Evolutionary conservation across 139 green algal species (phyloP), one percentile per base, ranked within the genome.

Genomic region (Edaphochlamys debaryana): DNA sequence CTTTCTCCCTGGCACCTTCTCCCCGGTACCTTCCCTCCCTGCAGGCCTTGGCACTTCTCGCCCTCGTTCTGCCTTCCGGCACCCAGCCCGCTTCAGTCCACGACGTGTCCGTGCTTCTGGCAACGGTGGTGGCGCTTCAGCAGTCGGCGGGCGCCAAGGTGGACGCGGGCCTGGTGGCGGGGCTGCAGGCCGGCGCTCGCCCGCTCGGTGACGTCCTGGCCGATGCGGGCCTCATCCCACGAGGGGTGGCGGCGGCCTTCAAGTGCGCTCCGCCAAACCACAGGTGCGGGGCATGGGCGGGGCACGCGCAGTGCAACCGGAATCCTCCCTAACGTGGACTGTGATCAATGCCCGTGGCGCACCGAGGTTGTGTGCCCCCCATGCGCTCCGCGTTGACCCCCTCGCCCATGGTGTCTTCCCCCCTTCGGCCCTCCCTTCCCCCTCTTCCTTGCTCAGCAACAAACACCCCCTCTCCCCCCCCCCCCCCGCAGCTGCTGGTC

Each of bases 51-150:
- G 29, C 22, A 4, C 70, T 32, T 1, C 32, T 32, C 70, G 48
- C 40, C 70, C 8, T 7, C 70, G 48, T 4, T 1, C 32, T 45
- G n/a, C 34, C n/a, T 19, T 7, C 22, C 70, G 48, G 1, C 45
- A 6, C 42, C 30, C 76, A 42, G 32, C 64, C 73, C 42, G 37
- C 62, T 6, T 42, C 76, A 32, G 42, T 82, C 42, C 23, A 73
- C 45, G 76, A 82, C 60, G 30, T 82, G 17, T 40, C 27, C 32
- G 76, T 74, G 34, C 41, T 82, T 17, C 42, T 62, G n/a, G 7
- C 32, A 7, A 5, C 73, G 45, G 2, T 73, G 40, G 63, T 34
- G 63, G 36, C 41, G 6, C 22, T 36, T n/a, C n/a, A n/a, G 56
- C 41, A 32, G 25, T 32, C 73, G 25, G 29, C 32, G 11, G 23